Evolutionary conservation across 768 basidiomycete genomes (phyloP), one percentile per base, ranked within the genome.

Genomic region (Mycena latifolia): DNA sequence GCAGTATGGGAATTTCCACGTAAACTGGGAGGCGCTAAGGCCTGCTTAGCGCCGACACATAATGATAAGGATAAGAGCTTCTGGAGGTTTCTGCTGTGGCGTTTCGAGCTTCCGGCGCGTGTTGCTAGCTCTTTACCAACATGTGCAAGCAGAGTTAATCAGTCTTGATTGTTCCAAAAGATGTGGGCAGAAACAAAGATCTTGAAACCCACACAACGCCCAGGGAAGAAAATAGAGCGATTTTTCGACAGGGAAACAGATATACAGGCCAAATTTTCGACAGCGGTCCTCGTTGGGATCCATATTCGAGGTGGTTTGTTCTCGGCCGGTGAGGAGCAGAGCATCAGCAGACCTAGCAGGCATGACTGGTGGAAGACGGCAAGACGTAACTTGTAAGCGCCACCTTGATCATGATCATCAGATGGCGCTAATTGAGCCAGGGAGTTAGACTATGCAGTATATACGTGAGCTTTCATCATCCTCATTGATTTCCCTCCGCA

Each of bases 11-110:
- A 60, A 14, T 43, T 58, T 35, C 31, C 45, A 22, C 28, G 29
- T 47, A 47, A 51, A 41, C 58, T 60, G 37, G 48, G 25, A n/a
- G n/a, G n/a, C n/a, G n/a, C n/a, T n/a, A n/a, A n/a, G 29, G 35
- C 47, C 41, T 55, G n/a, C 43, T 45, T 45, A 58, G 48, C 58
- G 48, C 58, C 48, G 35, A 60, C 58, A 60, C 48, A 29, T 60
- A 22, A 18, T 37, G 46, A 24, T 59, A 31, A 25, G 20, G 20
- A 28, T 41, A 41, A 29, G 25, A 50, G 48, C 50, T 31, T 55
- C 41, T 55, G 41, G 27, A 41, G 39, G 55, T 56, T 45, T 56
- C 37, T 56, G 41, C 55, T 43, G 55, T 27, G 39, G 39, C 55
- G 55, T 45, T 45, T 55, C 39, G 55, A 55, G 41, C 55, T 55